Evolutionary conservation across 73 alveolate species (phyloP), one percentile per base, ranked within the genome.

Genomic region (Tetrahymena borealis): DNA sequence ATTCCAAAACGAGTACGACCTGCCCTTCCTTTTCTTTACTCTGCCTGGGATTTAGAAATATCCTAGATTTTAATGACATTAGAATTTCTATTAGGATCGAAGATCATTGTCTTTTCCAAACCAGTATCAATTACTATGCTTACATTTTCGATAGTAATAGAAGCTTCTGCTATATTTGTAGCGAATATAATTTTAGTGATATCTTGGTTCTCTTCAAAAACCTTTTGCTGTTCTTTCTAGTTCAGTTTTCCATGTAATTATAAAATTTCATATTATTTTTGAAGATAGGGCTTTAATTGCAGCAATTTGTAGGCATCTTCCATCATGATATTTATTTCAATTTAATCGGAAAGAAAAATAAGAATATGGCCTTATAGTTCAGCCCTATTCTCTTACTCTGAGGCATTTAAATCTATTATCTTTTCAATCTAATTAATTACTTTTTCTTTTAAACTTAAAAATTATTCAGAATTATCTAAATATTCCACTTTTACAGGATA

Each of bases 111-210:
- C 94, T 98, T 98, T 37, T 78, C 96, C 40, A 94, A 94, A 4
- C 99, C 99, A 20, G 96, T 90, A 91, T 98, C 99, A 11, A 98
- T 92, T 35, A 98, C 95, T 91, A 92, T 95, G 93, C 96, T 95
- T 28, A 98, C 96, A 33, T 97, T 97, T 38, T 97, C 96, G 32
- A 98, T 98, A 2, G 99, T 98, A 38, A 98, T 95, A 1, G 99
- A 98, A 35, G 99, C 97, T 93, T 98, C 99, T 35, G 99, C 99
- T 15, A 97, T 97, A 93, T 97, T 97, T 28, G 99, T 97, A 8
- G 97, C 40, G 10, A 94, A 91, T 2, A 94, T 94, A 8, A 94
- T 92, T 77, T 94, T 94, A n/a, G 93, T 79, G 42, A 18, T 35
- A 24, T 35, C 9, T n/a, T 60, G 37, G 9, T n/a, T 60, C 38